A percentile compares a stretch with the other conserved stretches of the same genome.
Evolutionary conservation across 139 green algal species (phyloP).

Genomic region (Chlorella vulgaris): DNA sequence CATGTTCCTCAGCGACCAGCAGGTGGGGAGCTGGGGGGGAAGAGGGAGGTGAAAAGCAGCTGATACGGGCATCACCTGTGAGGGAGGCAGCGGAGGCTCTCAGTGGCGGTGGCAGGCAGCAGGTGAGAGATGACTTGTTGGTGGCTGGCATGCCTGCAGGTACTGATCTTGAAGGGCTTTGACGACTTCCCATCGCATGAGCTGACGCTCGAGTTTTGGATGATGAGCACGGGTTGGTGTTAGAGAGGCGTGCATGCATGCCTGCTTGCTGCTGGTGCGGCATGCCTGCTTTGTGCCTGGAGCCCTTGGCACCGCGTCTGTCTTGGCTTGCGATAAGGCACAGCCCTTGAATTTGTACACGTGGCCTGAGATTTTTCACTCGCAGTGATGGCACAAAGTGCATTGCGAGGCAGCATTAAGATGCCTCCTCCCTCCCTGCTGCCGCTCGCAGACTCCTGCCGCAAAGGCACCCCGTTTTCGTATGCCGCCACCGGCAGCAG

Average conservation of each 20-base stretch:
- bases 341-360: too few relatives aligned
- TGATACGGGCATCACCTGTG: neutral
- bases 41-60: neutral
- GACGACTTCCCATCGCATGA: constrained; percentile 70
- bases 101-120: too few relatives aligned
- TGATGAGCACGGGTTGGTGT: constrained; percentile 59
- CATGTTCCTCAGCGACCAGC: constrained; percentile 73
- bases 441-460: constrained; percentile 43
- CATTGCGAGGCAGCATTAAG: neutral
- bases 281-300: too few relatives aligned
- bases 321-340: too few relatives aligned
- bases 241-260: neutral
- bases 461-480: constrained; percentile 50
- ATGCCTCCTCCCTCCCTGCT: neutral
- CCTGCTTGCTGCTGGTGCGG: neutral
- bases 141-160: constrained; percentile 49
- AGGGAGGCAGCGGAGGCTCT: neutral
- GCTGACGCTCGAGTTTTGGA: constrained; percentile 93
- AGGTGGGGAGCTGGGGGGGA: constrained; percentile 41
- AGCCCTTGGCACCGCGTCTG: too few relatives aligned
- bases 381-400: too few relatives aligned
- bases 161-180: constrained; percentile 79
- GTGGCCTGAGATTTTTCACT: too few relatives aligned
- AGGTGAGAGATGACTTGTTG: too few relatives aligned
- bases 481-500: constrained; percentile 38